Conservation (phyloP, 2,329 filamentous ascomycete genomes). For the Alternaria solani region DNA sequence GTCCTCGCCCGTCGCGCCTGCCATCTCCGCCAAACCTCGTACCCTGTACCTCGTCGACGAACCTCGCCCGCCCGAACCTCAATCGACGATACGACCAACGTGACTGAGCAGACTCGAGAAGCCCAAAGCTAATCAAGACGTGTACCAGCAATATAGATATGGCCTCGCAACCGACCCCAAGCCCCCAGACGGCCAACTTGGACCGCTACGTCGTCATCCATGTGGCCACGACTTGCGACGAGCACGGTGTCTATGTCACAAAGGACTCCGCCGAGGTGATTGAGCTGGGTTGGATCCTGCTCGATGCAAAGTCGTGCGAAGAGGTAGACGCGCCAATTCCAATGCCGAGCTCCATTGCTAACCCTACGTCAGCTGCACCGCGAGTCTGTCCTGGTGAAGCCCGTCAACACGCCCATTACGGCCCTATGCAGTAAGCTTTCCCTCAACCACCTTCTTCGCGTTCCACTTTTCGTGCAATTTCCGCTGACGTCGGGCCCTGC, state of each 20-base stretch:
- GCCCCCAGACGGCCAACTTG: conserved; percentile 60
- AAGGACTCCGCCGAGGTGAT: conserved; percentile 99
- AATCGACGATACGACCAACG: conserved; percentile 14
- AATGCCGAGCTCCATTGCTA: conserved; percentile 11
- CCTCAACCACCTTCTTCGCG: neutral
- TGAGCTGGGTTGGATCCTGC: conserved; percentile 96
- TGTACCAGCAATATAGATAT: conserved; percentile 23
- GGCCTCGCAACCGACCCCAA: conserved; percentile 40
- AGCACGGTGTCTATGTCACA: conserved; percentile 98
- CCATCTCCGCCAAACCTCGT: conserved; percentile 13
- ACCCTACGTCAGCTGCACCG: conserved; percentile 76
- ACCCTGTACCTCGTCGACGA: conserved; percentile 19
- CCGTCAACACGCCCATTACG: conserved; percentile 97
- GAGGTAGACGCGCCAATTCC: conserved; percentile 68
- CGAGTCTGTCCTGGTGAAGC: conserved; percentile 96
- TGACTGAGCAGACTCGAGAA: conserved; percentile 16
- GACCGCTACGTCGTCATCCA: conserved; percentile 99
- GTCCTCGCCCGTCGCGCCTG: conserved; percentile 25
- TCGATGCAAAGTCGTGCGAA: conserved; percentile 89
- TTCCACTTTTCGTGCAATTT: conserved; percentile 1
- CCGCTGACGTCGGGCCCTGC: conserved; percentile 23
- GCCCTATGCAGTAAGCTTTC: conserved; percentile 89
- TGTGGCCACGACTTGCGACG: conserved; percentile 97
- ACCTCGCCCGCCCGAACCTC: conserved; percentile 9
- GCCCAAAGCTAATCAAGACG: conserved; percentile 8